Conservation (phyloP, 2,329 filamentous ascomycete species). For the Paraconiothyrium sp. region DNA sequence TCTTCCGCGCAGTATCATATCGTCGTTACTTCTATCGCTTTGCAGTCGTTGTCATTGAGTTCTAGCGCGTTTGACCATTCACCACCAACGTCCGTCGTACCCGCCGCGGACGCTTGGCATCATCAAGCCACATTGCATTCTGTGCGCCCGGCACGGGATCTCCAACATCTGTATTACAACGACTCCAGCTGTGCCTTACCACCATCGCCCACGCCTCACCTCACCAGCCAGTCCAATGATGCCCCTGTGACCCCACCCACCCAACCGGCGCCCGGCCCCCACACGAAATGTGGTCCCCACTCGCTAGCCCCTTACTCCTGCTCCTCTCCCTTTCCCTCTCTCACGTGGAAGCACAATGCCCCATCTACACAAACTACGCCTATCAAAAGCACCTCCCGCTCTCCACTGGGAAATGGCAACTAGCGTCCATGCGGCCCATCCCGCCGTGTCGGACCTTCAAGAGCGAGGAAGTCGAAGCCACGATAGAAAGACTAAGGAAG, state of each 20-base stretch:
- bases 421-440: constrained; percentile 56
- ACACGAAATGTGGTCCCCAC: constrained; percentile 19
- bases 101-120: constrained; percentile 12
- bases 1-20: neutral
- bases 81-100: constrained; percentile 4
- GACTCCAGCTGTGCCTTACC: neutral
- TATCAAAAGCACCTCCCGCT: constrained; percentile 52
- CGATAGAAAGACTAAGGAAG: constrained; percentile 43
- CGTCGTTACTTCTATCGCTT: neutral
- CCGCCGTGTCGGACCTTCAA: constrained; percentile 58
- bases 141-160: constrained; percentile 4
- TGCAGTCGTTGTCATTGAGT: neutral
- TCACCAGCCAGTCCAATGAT: neutral
- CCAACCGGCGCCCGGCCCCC: neutral
- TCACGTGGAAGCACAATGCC: constrained; percentile 47
- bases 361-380: constrained; percentile 55
- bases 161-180: neutral
- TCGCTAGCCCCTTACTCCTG: constrained; percentile 14
- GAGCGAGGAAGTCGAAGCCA: constrained; percentile 52
- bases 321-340: constrained; percentile 17
- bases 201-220: neutral
- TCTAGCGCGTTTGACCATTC: constrained; percentile 8
- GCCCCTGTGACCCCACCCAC: neutral
- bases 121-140: constrained; percentile 16
- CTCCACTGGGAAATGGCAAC: constrained; percentile 52